phyloP scores from a whole-genome alignment of 2,329 filamentous ascomycete species.

The Ceratocystiopsis sp. region DNA sequence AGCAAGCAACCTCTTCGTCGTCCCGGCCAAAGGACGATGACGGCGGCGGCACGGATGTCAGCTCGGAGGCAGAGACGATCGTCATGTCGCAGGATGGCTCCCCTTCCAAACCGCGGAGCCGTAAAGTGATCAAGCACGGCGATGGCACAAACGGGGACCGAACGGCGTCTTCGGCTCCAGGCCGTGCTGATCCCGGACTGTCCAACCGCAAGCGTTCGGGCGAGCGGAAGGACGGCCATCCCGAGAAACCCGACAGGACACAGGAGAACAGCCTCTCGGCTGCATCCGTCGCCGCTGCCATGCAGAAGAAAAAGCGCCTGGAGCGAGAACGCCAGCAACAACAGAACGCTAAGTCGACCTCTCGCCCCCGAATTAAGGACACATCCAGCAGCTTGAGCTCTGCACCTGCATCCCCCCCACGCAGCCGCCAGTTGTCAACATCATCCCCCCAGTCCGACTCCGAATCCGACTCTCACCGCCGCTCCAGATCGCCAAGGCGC shows the following conservation, averaged over 20 bases:
- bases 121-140: slow-evolving; percentile 48
- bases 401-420: slow-evolving; percentile 35
- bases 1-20: slow-evolving; percentile 10
- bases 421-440: slow-evolving; percentile 13
- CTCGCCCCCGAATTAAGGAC: slow-evolving; percentile 23
- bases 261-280: slow-evolving; percentile 9
- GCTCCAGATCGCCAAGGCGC: slow-evolving; percentile 23
- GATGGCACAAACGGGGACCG: slow-evolving; percentile 37
- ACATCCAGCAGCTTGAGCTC: slow-evolving; percentile 41
- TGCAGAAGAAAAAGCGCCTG: slow-evolving; percentile 34
- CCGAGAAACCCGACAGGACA: not conserved
- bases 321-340: slow-evolving; percentile 16
- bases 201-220: slow-evolving; percentile 3
- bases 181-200: not conserved
- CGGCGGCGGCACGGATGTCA: slow-evolving; percentile 33
- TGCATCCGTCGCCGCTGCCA: slow-evolving; percentile 9
- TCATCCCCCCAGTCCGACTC: slow-evolving; percentile 26
- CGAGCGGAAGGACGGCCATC: slow-evolving; percentile 10
- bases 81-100: slow-evolving; percentile 50
- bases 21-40: slow-evolving; percentile 23
- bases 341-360: not conserved
- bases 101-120: slow-evolving; percentile 34
- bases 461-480: slow-evolving; percentile 34
- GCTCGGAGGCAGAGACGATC: slow-evolving; percentile 58
- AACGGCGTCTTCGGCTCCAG: no score